These are phyloP conservation scores for Plasmopara halstedii DNA, from an alignment of 352 stramenopile genomes.

Conservation along the genomic window DNA sequence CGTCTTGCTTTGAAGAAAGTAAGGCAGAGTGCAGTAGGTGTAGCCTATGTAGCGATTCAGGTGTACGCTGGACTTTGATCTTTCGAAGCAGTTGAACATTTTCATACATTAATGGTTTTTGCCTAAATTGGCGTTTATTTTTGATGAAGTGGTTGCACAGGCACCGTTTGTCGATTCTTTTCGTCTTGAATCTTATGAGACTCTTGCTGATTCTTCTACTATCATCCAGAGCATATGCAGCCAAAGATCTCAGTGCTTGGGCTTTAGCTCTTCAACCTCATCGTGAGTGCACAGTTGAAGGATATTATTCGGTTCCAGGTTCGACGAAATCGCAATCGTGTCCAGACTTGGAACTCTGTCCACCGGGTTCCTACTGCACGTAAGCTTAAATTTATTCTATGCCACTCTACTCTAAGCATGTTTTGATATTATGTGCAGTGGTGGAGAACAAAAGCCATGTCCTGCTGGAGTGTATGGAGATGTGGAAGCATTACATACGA, in stretches of 20 bases:
- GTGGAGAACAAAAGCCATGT: slow-evolving; percentile 31
- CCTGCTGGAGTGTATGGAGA: slow-evolving; percentile 57
- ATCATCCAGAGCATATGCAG: not conserved
- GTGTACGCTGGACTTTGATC: slow-evolving; percentile 6
- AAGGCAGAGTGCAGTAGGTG: slow-evolving; percentile 17
- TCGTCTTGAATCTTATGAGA: not conserved
- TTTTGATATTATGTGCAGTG: slow-evolving; percentile 14
- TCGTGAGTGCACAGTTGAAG: slow-evolving; percentile 35
- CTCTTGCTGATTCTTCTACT: not conserved
- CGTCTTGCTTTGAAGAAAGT: not conserved
- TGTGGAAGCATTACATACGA: slow-evolving; percentile 24
- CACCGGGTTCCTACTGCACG: slow-evolving; percentile 56
- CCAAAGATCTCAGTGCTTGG: slow-evolving; percentile 2
- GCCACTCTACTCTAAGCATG: not conserved
- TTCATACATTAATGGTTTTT: slow-evolving; percentile 34
- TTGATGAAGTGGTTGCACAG: not conserved
- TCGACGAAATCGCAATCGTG: slow-evolving; percentile 35
- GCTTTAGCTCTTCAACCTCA: slow-evolving; percentile 2
- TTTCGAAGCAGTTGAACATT: slow-evolving; percentile 22
- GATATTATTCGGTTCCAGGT: slow-evolving; percentile 35
- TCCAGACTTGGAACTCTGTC: slow-evolving; percentile 29
- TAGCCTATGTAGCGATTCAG: slow-evolving; percentile 33
- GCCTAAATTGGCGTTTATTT: not conserved
- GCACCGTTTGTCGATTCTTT: too few relatives aligned
- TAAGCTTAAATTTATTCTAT: slow-evolving; percentile 7